Conservation (phyloP, 305 asterid species). For the Rubia tinctorum region DNA sequence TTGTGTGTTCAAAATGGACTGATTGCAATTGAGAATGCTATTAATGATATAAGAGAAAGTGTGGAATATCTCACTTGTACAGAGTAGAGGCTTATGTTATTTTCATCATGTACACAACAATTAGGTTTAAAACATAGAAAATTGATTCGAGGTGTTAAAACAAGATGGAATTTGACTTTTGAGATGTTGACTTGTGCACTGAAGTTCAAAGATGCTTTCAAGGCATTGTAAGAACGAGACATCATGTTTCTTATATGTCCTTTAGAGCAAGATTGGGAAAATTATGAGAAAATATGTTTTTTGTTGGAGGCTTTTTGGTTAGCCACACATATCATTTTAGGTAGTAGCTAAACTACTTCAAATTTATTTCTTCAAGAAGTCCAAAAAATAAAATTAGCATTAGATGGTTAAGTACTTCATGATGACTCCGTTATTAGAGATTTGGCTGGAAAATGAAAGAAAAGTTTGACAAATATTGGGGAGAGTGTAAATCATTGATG, state of each 20-base stretch:
- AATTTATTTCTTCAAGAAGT: background rate
- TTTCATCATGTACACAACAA: background rate
- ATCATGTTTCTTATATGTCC: background rate
- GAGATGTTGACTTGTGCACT: background rate
- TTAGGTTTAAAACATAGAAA: too few species aligned
- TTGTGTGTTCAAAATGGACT: too few species aligned
- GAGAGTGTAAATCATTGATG: background rate
- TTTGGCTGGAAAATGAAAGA: background rate
- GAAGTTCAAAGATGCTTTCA: background rate
- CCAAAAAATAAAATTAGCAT: background rate
- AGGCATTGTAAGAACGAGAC: background rate
- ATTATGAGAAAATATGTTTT: background rate
- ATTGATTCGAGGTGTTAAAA: background rate
- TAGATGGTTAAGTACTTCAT: background rate
- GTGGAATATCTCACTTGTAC: too few species aligned
- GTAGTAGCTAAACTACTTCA: background rate
- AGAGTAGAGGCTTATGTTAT: background rate
- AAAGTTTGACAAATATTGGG: background rate
- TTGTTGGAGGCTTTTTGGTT: background rate
- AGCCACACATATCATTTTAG: background rate
- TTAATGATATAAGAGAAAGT: too few species aligned
- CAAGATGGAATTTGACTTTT: background rate
- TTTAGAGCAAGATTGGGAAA: background rate
- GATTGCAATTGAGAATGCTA: too few species aligned
- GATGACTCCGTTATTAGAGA: background rate